Evolutionary conservation across 192 early-diverging fungal genomes (phyloP).

Genomic region (Dissophora globulifera): DNA sequence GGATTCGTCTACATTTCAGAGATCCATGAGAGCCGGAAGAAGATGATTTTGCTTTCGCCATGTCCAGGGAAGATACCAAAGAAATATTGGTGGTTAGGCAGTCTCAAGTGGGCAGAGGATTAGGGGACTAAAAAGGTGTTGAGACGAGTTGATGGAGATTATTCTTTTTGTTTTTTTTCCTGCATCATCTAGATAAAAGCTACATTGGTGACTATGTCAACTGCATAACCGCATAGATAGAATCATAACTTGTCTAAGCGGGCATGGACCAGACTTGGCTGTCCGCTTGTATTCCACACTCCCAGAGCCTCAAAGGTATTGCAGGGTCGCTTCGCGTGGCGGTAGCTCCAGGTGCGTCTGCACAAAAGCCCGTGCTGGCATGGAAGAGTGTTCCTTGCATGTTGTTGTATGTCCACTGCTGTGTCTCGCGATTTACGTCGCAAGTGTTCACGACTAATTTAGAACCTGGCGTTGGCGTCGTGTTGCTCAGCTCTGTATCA

Average conservation of each 20-base stretch:
- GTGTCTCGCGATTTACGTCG: slow-evolving; percentile 20
- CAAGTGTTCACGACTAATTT: slow-evolving; percentile 33
- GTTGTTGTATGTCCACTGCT: slow-evolving; percentile 45
- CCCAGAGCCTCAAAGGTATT: slow-evolving; percentile 18
- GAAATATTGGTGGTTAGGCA: slow-evolving; percentile 83
- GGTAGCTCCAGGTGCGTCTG: slow-evolving; percentile 17
- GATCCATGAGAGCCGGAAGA: slow-evolving; percentile 83
- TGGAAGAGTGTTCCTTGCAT: slow-evolving; percentile 39
- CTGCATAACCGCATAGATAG: too few relatives aligned
- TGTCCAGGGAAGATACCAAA: slow-evolving; percentile 89
- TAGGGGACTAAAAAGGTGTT: slow-evolving; percentile 12
- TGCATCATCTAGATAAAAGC: too few relatives aligned
- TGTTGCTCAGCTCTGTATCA: slow-evolving; percentile 7
- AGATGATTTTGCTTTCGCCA: slow-evolving; percentile 87
- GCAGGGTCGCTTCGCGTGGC: background rate
- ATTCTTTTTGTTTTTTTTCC: too few relatives aligned
- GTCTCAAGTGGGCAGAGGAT: slow-evolving; percentile 94
- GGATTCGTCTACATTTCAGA: slow-evolving; percentile 90
- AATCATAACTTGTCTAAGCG: too few relatives aligned
- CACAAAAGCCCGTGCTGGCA: slow-evolving; percentile 22
- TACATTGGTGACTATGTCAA: too few relatives aligned
- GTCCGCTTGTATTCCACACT: slow-evolving; percentile 32
- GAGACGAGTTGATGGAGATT: too few relatives aligned
- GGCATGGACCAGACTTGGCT: slow-evolving; percentile 49
- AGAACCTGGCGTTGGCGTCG: background rate